These are phyloP conservation scores for Hygrophorus russula DNA, from an alignment of 768 basidiomycete species.

Conservation along the genomic window DNA sequence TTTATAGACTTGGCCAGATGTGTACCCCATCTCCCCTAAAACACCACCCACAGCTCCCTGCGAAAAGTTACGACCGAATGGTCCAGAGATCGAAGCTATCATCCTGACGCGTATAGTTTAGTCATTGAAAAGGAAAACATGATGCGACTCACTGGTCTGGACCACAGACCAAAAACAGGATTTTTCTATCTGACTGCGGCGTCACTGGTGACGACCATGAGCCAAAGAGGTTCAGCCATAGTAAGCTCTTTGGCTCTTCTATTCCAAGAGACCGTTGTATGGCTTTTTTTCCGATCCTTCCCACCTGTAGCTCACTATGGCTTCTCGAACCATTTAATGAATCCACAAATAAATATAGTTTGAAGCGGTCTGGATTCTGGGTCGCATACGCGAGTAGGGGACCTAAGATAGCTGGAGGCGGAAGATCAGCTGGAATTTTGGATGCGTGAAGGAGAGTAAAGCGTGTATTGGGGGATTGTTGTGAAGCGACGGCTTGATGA, in stretches of 20 bases:
- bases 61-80: slow-evolving; percentile 64
- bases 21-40: slow-evolving; percentile 51
- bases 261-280: slow-evolving; percentile 32
- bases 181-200: slow-evolving; percentile 19
- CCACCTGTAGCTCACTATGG: slow-evolving; percentile 22
- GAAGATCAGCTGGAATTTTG: slow-evolving; percentile 47
- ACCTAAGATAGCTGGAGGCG: slow-evolving; percentile 50
- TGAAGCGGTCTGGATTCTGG: slow-evolving; percentile 43
- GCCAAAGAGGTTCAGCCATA: slow-evolving; percentile 25
- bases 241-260: slow-evolving; percentile 14
- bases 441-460: slow-evolving; percentile 72
- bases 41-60: slow-evolving; percentile 64
- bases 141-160: slow-evolving; percentile 58
- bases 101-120: slow-evolving; percentile 35
- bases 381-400: slow-evolving; percentile 38
- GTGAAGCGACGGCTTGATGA: slow-evolving; percentile 35
- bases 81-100: slow-evolving; percentile 65
- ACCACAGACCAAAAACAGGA: slow-evolving; percentile 70
- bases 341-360: slow-evolving; percentile 56
- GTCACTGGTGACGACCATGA: slow-evolving; percentile 11
- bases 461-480: slow-evolving; percentile 28
- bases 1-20: slow-evolving; percentile 58
- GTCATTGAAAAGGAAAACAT: neutral
- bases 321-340: slow-evolving; percentile 16
- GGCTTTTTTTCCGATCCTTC: slow-evolving; percentile 42